phyloP scores from a whole-genome alignment of 2,329 filamentous ascomycete species.

The Curvularia sp. region DNA sequence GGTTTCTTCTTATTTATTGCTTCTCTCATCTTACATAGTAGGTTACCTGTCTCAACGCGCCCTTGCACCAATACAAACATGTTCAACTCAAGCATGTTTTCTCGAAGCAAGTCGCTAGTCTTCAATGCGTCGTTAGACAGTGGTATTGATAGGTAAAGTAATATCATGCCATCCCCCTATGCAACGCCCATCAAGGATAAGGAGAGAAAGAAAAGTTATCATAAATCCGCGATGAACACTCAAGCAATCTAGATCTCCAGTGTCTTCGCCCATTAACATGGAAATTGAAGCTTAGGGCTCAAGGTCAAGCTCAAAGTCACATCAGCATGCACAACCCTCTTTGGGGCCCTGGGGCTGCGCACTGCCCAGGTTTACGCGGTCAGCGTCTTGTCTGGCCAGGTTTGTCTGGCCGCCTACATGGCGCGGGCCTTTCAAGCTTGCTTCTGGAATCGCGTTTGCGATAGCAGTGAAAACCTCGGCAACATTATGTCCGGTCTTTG shows the following conservation, averaged over 20 bases:
- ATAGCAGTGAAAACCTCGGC: constrained; percentile 97
- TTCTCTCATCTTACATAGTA: neutral
- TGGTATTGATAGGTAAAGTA: constrained; percentile 5
- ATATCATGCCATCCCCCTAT: neutral
- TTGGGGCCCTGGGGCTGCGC: constrained; percentile 76
- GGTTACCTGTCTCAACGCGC: neutral
- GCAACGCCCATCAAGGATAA: neutral
- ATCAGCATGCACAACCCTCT: constrained; percentile 87
- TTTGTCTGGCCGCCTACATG: constrained; percentile 67
- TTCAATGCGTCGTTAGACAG: neutral
- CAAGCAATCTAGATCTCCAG: constrained; percentile 2
- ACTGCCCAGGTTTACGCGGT: constrained; percentile 81
- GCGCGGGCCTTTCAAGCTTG: constrained; percentile 86
- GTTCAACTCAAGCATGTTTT: neutral
- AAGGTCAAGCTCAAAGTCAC: neutral
- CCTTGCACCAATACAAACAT: neutral
- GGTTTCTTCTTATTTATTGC: neutral
- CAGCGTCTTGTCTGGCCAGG: constrained; percentile 65
- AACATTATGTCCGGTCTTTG: constrained; percentile 94
- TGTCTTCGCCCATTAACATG: neutral
- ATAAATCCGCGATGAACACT: constrained; percentile 2
- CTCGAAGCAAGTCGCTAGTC: neutral
- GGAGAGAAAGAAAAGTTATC: neutral
- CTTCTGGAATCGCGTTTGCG: constrained; percentile 97
- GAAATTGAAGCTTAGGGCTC: neutral